Conservation (phyloP, 192 early-diverging fungal species). For the Rhizoclosmatium globosum region DNA sequence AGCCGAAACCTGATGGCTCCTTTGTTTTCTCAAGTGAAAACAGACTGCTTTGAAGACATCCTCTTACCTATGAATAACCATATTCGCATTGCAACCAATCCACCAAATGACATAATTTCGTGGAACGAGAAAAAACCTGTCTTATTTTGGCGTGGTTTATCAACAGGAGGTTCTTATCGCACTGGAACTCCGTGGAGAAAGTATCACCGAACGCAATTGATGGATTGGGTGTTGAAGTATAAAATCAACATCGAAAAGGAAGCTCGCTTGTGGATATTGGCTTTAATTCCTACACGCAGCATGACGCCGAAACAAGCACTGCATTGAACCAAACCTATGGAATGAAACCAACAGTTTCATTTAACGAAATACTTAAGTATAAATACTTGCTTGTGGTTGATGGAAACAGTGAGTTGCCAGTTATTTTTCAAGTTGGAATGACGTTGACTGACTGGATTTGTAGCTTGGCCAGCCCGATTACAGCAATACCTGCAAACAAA, state of each 20-base stretch:
- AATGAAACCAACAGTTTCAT: background rate
- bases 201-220: slow-evolving; percentile 16
- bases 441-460: background rate
- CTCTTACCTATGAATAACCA: slow-evolving; percentile 8
- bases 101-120: background rate
- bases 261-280: slow-evolving; percentile 6
- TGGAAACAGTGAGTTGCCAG: background rate
- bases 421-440: too few species aligned
- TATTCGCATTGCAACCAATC: background rate
- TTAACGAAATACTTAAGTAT: background rate
- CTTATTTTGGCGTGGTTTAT: slow-evolving; percentile 23
- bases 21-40: slow-evolving; percentile 19
- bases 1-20: background rate
- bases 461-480: slow-evolving; percentile 6
- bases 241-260: background rate
- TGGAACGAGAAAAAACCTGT: slow-evolving; percentile 17
- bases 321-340: background rate
- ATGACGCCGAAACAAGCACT: background rate
- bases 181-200: slow-evolving; percentile 1
- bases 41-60: slow-evolving; percentile 7
- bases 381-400: slow-evolving; percentile 30
- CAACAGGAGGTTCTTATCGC: slow-evolving; percentile 18
- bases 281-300: background rate
- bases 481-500: slow-evolving; percentile 23
- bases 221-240: slow-evolving; percentile 6